Evolutionary conservation across 2,329 filamentous ascomycete genomes (phyloP).

Genomic region (Lasiodiplodia citricola): DNA sequence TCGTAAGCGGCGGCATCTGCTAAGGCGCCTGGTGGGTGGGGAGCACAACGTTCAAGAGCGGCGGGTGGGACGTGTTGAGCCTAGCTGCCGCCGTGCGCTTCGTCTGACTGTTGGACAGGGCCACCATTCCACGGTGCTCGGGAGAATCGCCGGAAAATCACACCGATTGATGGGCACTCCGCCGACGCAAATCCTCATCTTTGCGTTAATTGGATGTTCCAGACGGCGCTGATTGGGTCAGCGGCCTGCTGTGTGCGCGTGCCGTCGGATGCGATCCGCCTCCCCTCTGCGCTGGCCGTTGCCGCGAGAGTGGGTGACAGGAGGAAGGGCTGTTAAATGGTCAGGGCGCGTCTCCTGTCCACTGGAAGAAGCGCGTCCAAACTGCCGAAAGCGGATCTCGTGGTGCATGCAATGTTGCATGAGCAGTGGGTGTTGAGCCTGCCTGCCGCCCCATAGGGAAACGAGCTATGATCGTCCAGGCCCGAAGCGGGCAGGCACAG

Average conservation of each 20-base stretch:
- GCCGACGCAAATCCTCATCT: constrained; percentile 26
- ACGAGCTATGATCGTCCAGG: constrained; percentile 20
- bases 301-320: constrained; percentile 15
- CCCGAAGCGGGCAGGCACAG: constrained; percentile 21
- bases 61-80: constrained; percentile 19
- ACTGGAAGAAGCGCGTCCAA: constrained; percentile 18
- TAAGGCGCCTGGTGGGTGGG: constrained; percentile 4
- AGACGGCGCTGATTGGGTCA: constrained; percentile 12
- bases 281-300: constrained; percentile 20
- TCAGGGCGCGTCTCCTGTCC: constrained; percentile 15
- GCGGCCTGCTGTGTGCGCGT: constrained; percentile 19
- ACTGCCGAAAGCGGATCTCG: constrained; percentile 23
- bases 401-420: constrained; percentile 22
- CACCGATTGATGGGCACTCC: constrained; percentile 24
- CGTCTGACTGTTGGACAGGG: constrained; percentile 23
- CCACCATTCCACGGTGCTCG: constrained; percentile 16
- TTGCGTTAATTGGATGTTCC: constrained; percentile 23
- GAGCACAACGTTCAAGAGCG: constrained; percentile 11
- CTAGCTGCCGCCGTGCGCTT: constrained; percentile 20
- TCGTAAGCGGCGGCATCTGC: constrained; percentile 11
- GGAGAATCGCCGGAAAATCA: constrained; percentile 28
- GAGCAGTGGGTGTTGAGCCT: constrained; percentile 10
- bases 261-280: constrained; percentile 24
- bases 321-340: constrained; percentile 15
- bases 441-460: constrained; percentile 15